These are phyloP conservation scores for Calophaca sinica DNA, from an alignment of 306 rosid species.

Conservation along the genomic window DNA sequence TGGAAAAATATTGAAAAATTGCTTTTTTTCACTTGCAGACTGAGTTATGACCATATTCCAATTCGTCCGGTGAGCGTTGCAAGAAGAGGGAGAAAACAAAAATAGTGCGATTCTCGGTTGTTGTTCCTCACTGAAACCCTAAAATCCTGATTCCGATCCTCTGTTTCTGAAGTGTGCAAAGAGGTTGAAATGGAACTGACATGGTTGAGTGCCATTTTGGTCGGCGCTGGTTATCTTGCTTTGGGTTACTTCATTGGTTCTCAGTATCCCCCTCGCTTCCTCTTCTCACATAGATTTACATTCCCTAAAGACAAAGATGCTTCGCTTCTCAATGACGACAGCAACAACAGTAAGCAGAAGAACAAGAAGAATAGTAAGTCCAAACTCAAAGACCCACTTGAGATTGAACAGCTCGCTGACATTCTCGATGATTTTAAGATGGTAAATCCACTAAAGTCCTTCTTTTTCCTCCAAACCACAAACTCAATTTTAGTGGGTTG, in stretches of 20 bases:
- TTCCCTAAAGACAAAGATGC: slow-evolving; percentile 39
- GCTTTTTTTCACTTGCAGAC: no score
- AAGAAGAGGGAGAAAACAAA: no score
- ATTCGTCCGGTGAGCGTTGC: background rate
- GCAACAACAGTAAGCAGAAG: background rate
- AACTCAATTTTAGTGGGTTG: slow-evolving; percentile 26
- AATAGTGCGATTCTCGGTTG: background rate
- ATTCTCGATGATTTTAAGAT: slow-evolving; percentile 85
- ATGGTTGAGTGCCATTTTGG: slow-evolving; percentile 80
- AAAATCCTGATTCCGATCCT: background rate
- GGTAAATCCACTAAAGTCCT: slow-evolving; percentile 51
- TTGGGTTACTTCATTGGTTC: slow-evolving; percentile 81
- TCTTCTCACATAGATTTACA: slow-evolving; percentile 47
- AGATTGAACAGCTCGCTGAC: slow-evolving; percentile 79
- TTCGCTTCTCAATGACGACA: slow-evolving; percentile 35
- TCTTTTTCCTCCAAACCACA: slow-evolving; percentile 4
- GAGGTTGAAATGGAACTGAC: slow-evolving; percentile 64
- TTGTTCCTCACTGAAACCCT: slow-evolving; percentile 32
- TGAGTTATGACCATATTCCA: background rate
- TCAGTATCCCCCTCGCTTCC: slow-evolving; percentile 60
- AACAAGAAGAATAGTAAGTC: slow-evolving; percentile 55
- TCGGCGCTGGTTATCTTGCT: slow-evolving; percentile 93
- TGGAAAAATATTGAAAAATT: no score
- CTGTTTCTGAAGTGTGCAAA: background rate
- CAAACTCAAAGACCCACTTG: slow-evolving; percentile 67